These are phyloP conservation scores for Trichothecium sympodiale DNA, from an alignment of 2,329 filamentous ascomycete genomes.

Conservation along the genomic window DNA sequence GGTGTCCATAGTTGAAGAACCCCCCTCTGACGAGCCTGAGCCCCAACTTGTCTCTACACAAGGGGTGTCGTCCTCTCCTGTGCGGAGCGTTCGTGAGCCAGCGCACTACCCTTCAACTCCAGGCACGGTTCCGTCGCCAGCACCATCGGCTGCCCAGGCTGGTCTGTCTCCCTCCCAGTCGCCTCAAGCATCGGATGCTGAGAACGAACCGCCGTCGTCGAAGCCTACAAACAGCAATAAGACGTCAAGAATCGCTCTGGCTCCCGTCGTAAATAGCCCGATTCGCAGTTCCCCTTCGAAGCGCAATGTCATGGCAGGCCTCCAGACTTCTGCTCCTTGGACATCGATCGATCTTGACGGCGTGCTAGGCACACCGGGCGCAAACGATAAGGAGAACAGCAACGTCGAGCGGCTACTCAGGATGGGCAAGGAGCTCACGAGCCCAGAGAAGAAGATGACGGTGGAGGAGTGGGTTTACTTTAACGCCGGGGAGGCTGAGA, in stretches of 20 bases:
- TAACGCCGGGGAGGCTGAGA: slow-evolving; percentile 72
- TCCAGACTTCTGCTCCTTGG: slow-evolving; percentile 56
- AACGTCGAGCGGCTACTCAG: slow-evolving; percentile 34
- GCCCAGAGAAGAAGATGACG: slow-evolving; percentile 76
- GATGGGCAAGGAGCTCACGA: slow-evolving; percentile 52
- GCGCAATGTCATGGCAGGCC: slow-evolving; percentile 41
- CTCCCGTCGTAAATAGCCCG: slow-evolving; percentile 34
- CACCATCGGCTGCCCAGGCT: slow-evolving; percentile 35
- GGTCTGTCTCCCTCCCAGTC: slow-evolving; percentile 53
- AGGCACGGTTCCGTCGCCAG: background rate
- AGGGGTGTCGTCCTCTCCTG: too few species aligned
- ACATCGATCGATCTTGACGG: slow-evolving; percentile 63
- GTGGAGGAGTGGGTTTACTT: slow-evolving; percentile 86
- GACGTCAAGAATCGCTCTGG: slow-evolving; percentile 35
- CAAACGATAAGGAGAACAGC: slow-evolving; percentile 41
- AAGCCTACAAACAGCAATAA: slow-evolving; percentile 37
- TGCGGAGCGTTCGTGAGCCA: too few species aligned
- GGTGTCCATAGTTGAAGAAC: slow-evolving; percentile 6
- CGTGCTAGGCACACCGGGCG: slow-evolving; percentile 41
- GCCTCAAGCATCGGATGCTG: slow-evolving; percentile 67
- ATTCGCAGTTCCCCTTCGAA: slow-evolving; percentile 49
- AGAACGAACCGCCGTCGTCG: slow-evolving; percentile 66
- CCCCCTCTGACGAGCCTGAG: slow-evolving; percentile 1
- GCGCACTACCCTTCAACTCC: slow-evolving; percentile 4
- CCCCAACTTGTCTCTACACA: too few species aligned